These are phyloP conservation scores for Lotus japonicus DNA, from an alignment of 306 rosid genomes.

Conservation along the genomic window DNA sequence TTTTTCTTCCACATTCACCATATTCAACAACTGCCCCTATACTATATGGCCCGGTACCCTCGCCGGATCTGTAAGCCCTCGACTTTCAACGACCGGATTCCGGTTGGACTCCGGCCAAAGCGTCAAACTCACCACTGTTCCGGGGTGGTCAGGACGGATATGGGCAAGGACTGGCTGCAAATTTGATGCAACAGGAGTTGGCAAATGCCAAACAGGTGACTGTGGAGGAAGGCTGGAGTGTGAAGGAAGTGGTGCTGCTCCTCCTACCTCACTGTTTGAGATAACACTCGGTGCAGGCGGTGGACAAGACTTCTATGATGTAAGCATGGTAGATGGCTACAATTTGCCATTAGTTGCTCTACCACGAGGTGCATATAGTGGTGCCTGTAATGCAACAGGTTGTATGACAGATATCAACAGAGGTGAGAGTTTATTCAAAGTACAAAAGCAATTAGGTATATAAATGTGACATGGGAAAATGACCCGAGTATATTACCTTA, in stretches of 20 bases:
- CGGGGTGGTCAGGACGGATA: slow-evolving; percentile 78
- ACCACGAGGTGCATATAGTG: slow-evolving; percentile 39
- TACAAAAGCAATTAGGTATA: background rate
- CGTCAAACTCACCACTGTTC: slow-evolving; percentile 33
- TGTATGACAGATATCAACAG: slow-evolving; percentile 54
- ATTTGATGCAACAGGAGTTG: slow-evolving; percentile 54
- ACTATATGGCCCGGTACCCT: slow-evolving; percentile 80
- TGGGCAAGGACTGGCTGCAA: slow-evolving; percentile 86
- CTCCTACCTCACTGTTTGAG: slow-evolving; percentile 76
- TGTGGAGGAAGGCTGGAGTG: slow-evolving; percentile 79
- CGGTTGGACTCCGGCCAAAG: slow-evolving; percentile 41
- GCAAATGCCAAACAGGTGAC: slow-evolving; percentile 72
- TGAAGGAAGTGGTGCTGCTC: slow-evolving; percentile 63
- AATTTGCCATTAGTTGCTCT: slow-evolving; percentile 57
- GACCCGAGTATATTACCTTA: background rate
- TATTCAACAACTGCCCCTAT: slow-evolving; percentile 57
- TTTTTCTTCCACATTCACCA: slow-evolving; percentile 40
- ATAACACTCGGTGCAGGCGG: slow-evolving; percentile 58
- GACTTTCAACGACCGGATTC: slow-evolving; percentile 51
- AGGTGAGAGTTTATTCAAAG: slow-evolving; percentile 26
- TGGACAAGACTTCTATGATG: slow-evolving; percentile 57
- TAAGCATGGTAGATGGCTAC: slow-evolving; percentile 77
- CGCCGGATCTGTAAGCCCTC: slow-evolving; percentile 51
- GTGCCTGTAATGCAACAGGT: slow-evolving; percentile 67
- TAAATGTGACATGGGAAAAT: background rate